These are phyloP conservation scores for Wickerhamomyces ciferrii DNA, from an alignment of 805 yeast genomes.

Conservation along the genomic window DNA sequence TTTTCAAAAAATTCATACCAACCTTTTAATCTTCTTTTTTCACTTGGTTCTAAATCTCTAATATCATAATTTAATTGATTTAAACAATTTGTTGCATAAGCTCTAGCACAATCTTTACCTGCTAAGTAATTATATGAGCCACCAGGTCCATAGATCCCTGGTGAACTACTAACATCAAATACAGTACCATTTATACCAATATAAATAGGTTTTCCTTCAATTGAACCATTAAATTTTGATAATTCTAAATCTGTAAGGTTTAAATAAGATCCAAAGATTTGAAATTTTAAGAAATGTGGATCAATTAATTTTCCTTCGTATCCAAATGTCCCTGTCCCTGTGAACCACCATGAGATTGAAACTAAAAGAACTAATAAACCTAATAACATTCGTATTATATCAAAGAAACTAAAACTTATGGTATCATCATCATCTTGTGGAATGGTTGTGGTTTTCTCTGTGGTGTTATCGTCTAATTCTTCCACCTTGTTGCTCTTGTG, in stretches of 20 bases:
- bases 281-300: conserved; percentile 24
- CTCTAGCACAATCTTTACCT: conserved; percentile 51
- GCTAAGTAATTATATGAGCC: conserved; percentile 43
- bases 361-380: conserved; percentile 13
- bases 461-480: not conserved
- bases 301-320: conserved; percentile 40
- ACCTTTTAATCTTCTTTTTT: conserved; percentile 18
- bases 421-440: conserved; percentile 1
- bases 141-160: conserved; percentile 39
- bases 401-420: conserved; percentile 6
- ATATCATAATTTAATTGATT: conserved; percentile 50
- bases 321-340: conserved; percentile 36
- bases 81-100: conserved; percentile 57
- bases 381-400: conserved; percentile 15
- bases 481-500: not conserved
- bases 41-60: conserved; percentile 39
- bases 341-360: conserved; percentile 10
- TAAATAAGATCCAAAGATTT: conserved; percentile 10
- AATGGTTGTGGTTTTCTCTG: not conserved
- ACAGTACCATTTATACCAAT: conserved; percentile 47
- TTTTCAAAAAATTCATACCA: conserved; percentile 22
- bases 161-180: conserved; percentile 44
- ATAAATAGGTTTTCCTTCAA: conserved; percentile 38
- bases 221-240: conserved; percentile 37
- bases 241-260: conserved; percentile 33